phyloP scores from a whole-genome alignment of 768 basidiomycete genomes.

The Boletus speciosus region DNA sequence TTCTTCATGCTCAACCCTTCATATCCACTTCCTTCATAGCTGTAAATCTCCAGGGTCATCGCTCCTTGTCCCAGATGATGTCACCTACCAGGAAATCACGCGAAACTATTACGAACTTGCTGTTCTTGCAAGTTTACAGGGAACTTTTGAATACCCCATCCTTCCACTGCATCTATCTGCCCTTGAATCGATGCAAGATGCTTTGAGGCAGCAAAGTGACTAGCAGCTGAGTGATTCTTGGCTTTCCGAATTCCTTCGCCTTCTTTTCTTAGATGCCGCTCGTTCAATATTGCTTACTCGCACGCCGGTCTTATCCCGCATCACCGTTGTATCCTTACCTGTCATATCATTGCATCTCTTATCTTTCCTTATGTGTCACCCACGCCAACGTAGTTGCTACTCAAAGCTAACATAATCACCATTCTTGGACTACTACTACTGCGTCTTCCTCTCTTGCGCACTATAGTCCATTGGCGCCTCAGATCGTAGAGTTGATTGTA shows the following conservation, averaged over 20 bases:
- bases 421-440: constrained; percentile 48
- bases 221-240: constrained; percentile 8
- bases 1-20: constrained; percentile 45
- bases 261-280: constrained; percentile 13
- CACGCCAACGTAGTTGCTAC: constrained; percentile 16
- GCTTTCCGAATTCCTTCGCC: not conserved
- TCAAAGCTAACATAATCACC: constrained; percentile 14
- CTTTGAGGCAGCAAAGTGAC: constrained; percentile 31
- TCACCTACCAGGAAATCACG: constrained; percentile 52
- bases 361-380: constrained; percentile 18
- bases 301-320: constrained; percentile 15
- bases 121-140: constrained; percentile 48
- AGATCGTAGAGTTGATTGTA: constrained; percentile 63
- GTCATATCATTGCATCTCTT: constrained; percentile 24
- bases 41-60: constrained; percentile 42
- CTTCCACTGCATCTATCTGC: constrained; percentile 77
- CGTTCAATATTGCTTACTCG: constrained; percentile 9
- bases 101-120: constrained; percentile 68
- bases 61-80: constrained; percentile 30
- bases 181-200: constrained; percentile 55
- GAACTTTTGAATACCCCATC: constrained; percentile 45
- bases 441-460: constrained; percentile 72
- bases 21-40: constrained; percentile 59
- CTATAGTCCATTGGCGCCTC: constrained; percentile 65
- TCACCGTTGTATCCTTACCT: constrained; percentile 29